phyloP scores from a whole-genome alignment of 495 filamentous ascomycete species.

The Amphirosellinia nigrospora region DNA sequence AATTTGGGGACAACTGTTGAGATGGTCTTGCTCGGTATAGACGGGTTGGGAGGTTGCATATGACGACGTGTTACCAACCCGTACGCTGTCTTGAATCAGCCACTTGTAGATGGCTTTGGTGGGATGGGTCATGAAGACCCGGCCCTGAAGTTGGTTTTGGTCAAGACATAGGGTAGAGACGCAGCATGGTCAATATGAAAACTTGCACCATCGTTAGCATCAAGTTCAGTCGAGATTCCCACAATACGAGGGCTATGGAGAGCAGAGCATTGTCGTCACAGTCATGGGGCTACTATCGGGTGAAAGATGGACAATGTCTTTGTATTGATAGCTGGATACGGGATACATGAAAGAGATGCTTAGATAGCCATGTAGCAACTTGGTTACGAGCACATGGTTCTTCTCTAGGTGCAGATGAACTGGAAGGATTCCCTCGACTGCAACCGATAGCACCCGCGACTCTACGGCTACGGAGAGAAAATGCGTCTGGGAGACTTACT shows the following conservation, averaged over 20 bases:
- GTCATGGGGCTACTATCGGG: conserved; percentile 32
- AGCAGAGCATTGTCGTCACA: conserved; percentile 28
- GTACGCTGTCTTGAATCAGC: conserved; percentile 95
- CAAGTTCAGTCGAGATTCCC: conserved; percentile 18
- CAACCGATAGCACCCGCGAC: conserved; percentile 33
- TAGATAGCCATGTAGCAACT: conserved; percentile 19
- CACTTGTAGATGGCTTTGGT: conserved; percentile 99
- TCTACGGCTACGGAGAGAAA: conserved; percentile 27
- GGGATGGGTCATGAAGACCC: conserved; percentile 98
- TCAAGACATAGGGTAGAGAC: conserved; percentile 92
- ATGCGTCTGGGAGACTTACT: conserved; percentile 67
- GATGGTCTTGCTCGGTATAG: conserved; percentile 92
- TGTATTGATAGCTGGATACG: conserved; percentile 43
- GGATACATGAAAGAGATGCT: conserved; percentile 31
- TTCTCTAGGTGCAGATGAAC: not conserved
- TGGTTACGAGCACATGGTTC: conserved; percentile 1
- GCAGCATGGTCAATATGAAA: conserved; percentile 98
- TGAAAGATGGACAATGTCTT: conserved; percentile 33
- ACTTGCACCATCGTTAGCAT: conserved; percentile 58
- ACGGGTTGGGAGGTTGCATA: conserved; percentile 75
- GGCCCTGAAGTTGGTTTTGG: conserved; percentile 97
- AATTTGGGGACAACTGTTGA: conserved; percentile 89
- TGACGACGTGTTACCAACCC: conserved; percentile 81
- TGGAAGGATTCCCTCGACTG: conserved; percentile 19
- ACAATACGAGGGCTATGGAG: conserved; percentile 16